These are phyloP conservation scores for Ascochyta clinopodiicola DNA, from an alignment of 2,329 filamentous ascomycete species.

Conservation along the genomic window DNA sequence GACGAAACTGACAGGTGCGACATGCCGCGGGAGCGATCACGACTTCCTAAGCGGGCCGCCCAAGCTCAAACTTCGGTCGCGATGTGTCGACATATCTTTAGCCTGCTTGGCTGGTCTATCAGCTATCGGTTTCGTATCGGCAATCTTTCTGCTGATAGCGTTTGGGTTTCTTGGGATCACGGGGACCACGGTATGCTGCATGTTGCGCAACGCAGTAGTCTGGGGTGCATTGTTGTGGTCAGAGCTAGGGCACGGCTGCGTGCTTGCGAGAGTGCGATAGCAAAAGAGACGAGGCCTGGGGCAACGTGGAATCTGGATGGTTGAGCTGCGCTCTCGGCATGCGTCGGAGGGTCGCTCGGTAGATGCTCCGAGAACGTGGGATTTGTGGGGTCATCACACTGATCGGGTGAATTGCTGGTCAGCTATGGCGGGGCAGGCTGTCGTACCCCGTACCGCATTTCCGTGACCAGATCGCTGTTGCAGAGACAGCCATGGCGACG, in stretches of 20 bases:
- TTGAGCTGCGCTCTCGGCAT: slow-evolving; percentile 5
- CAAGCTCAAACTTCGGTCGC: slow-evolving; percentile 10
- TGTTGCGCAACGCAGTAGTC: background rate
- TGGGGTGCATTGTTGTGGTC: slow-evolving; percentile 1
- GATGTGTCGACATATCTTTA: slow-evolving; percentile 17
- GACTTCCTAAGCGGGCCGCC: slow-evolving; percentile 9
- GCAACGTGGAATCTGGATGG: slow-evolving; percentile 17
- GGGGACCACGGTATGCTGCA: slow-evolving; percentile 16
- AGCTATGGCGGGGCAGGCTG: background rate
- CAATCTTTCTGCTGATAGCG: slow-evolving; percentile 10
- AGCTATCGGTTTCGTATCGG: background rate
- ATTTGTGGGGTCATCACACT: slow-evolving; percentile 10
- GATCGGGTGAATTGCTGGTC: slow-evolving; percentile 10
- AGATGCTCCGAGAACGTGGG: slow-evolving; percentile 13
- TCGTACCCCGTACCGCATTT: slow-evolving; percentile 8
- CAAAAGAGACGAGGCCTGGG: slow-evolving; percentile 2
- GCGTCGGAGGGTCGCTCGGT: slow-evolving; percentile 12
- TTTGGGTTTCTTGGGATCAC: slow-evolving; percentile 8
- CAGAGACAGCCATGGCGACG: background rate
- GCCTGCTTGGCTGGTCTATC: slow-evolving; percentile 7
- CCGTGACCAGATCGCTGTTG: background rate
- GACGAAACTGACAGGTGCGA: background rate
- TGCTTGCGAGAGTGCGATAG: background rate
- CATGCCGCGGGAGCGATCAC: slow-evolving; percentile 8
- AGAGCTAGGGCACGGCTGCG: background rate